Conservation (phyloP, 1,139 yeast genomes). For the Magnusiomyces suaveolens region DNA sequence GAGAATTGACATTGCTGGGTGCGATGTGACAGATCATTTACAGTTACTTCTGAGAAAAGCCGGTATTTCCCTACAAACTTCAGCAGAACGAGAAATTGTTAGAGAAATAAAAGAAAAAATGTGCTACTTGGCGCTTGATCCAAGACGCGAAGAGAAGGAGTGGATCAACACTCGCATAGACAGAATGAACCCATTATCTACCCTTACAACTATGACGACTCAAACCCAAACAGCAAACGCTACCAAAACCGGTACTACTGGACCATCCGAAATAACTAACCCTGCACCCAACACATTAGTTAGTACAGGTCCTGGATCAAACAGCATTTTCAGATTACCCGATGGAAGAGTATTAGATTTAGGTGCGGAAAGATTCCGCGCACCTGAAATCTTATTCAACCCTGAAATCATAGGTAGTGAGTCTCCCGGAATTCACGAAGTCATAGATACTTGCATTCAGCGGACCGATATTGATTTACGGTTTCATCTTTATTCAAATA, state of each 20-base stretch:
- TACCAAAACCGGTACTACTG: slow-evolving; percentile 4
- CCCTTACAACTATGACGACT: not conserved
- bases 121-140: slow-evolving; percentile 64
- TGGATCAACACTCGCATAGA: slow-evolving; percentile 30
- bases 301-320: not conserved
- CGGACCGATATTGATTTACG: slow-evolving; percentile 74
- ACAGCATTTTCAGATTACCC: slow-evolving; percentile 50
- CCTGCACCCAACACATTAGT: not conserved
- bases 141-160: slow-evolving; percentile 54
- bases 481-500: slow-evolving; percentile 54
- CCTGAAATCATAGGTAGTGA: slow-evolving; percentile 79
- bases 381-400: slow-evolving; percentile 67
- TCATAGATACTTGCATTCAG: slow-evolving; percentile 54
- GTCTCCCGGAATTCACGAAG: slow-evolving; percentile 55
- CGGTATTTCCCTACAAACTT: slow-evolving; percentile 53
- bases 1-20: slow-evolving; percentile 75
- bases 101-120: slow-evolving; percentile 65
- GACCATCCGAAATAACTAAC: not conserved
- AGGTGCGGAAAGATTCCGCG: slow-evolving; percentile 59
- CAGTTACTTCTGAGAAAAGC: slow-evolving; percentile 58
- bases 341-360: slow-evolving; percentile 60
- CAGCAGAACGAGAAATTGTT: slow-evolving; percentile 77
- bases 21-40: slow-evolving; percentile 72
- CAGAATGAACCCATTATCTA: slow-evolving; percentile 5
- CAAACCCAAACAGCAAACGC: not conserved